phyloP scores from a whole-genome alignment of 1,139 yeast genomes.

The Yamadazyma atmosphaerica region DNA sequence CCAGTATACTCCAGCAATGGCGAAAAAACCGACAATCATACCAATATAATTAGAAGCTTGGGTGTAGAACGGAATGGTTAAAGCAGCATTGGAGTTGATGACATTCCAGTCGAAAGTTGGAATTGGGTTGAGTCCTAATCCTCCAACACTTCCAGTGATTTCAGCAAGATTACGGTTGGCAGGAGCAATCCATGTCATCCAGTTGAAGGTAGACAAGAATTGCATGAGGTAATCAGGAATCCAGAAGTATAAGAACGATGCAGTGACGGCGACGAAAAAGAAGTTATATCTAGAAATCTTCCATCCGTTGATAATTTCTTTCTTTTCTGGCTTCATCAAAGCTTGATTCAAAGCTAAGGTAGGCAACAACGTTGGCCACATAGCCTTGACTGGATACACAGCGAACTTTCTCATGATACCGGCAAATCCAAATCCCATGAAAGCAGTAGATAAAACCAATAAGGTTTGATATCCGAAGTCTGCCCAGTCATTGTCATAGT shows the following conservation, averaged over 20 bases:
- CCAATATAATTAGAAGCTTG: constrained; percentile 36
- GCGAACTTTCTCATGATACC: constrained; percentile 42
- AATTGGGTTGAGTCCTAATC: constrained; percentile 45
- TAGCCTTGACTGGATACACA: constrained; percentile 41
- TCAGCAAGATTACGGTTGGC: constrained; percentile 39
- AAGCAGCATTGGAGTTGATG: constrained; percentile 33
- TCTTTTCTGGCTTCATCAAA: constrained; percentile 32
- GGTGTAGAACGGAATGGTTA: constrained; percentile 39
- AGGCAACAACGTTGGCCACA: constrained; percentile 49
- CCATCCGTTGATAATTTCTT: constrained; percentile 39
- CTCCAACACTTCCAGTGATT: constrained; percentile 35
- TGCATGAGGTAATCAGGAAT: constrained; percentile 40
- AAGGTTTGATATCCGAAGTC: constrained; percentile 36
- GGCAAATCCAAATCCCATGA: constrained; percentile 47
- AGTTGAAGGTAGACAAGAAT: constrained; percentile 39
- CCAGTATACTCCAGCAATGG: constrained; percentile 31
- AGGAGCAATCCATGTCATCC: constrained; percentile 48
- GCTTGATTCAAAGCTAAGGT: constrained; percentile 45
- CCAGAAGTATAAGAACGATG: constrained; percentile 42
- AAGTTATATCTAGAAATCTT: constrained; percentile 36
- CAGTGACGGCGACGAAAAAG: constrained; percentile 29
- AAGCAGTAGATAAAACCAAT: constrained; percentile 40
- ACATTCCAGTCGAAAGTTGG: constrained; percentile 48
- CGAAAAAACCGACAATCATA: constrained; percentile 28
- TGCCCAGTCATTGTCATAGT: constrained; percentile 46